Conservation (phyloP, 1,139 yeast species). For the Saccharomyces hybrid region DNA sequence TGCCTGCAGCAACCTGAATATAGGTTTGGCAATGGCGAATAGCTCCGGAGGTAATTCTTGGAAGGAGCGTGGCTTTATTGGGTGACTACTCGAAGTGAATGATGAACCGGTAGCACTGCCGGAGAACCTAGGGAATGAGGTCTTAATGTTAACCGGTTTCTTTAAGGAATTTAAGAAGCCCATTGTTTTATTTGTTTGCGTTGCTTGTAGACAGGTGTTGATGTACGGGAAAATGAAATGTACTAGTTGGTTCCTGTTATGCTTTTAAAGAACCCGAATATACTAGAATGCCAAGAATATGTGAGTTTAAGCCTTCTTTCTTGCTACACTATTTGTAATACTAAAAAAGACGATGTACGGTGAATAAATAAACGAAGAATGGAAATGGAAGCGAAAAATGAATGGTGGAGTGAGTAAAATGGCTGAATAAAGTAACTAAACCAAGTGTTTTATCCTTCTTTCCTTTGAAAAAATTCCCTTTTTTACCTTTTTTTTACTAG, state of each 20-base stretch:
- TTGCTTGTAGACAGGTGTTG: neutral
- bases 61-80: conserved; percentile 4
- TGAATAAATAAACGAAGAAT: neutral
- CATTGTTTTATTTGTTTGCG: conserved; percentile 2
- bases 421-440: neutral
- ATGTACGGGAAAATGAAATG: too few relatives aligned
- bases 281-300: neutral
- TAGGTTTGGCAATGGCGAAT: conserved; percentile 11
- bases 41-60: conserved; percentile 15
- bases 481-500: neutral
- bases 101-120: neutral
- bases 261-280: neutral
- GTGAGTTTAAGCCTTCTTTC: conserved; percentile 7
- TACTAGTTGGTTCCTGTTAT: neutral
- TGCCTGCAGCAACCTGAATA: conserved; percentile 14
- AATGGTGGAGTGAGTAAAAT: neutral
- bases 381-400: neutral
- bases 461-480: conserved; percentile 9
- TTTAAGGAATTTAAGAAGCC: conserved; percentile 4
- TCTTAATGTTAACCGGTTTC: neutral
- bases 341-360: conserved; percentile 12
- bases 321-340: conserved; percentile 1
- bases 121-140: conserved; percentile 1
- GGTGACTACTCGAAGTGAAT: neutral
- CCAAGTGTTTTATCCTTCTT: neutral